These are phyloP conservation scores for Quercus agrifolia DNA, from an alignment of 306 rosid species.

Conservation along the genomic window DNA sequence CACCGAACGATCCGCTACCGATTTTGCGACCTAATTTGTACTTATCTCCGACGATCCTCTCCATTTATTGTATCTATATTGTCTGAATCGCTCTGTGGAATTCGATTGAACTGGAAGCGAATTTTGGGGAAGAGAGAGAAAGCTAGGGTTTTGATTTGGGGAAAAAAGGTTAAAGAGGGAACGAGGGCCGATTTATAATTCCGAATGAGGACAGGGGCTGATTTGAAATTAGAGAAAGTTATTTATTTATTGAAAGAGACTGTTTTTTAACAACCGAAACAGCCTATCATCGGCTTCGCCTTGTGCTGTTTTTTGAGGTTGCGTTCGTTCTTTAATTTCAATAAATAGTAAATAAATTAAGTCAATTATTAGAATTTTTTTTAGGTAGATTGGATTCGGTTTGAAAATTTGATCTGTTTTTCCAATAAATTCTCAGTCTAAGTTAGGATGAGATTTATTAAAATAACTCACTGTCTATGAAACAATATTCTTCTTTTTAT, in stretches of 20 bases:
- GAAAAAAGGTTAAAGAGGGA: background rate
- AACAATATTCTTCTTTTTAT: too few species aligned
- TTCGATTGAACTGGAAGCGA: background rate
- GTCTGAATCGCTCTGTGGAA: background rate
- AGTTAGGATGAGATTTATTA: too few species aligned
- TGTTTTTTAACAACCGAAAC: background rate
- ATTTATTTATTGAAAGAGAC: background rate
- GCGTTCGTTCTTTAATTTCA: background rate
- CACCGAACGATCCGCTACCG: constrained; percentile 76
- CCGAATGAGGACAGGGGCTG: background rate
- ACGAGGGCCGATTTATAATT: background rate
- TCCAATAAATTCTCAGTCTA: too few species aligned
- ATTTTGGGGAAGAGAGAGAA: background rate
- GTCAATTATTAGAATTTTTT: too few species aligned
- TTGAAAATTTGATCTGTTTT: too few species aligned
- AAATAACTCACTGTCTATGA: too few species aligned
- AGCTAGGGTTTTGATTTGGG: background rate
- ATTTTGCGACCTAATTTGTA: constrained; percentile 71
- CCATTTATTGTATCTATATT: constrained; percentile 30
- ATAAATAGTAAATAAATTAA: background rate
- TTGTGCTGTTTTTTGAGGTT: background rate
- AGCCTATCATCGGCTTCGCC: background rate
- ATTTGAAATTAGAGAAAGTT: background rate
- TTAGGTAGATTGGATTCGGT: too few species aligned
- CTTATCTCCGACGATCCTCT: constrained; percentile 58